Percentiles rank a stretch among this genome's conserved stretches.
phyloP scores from a whole-genome alignment of 2,329 filamentous ascomycete genomes.

The Phaeophleospora eucalypticola region DNA sequence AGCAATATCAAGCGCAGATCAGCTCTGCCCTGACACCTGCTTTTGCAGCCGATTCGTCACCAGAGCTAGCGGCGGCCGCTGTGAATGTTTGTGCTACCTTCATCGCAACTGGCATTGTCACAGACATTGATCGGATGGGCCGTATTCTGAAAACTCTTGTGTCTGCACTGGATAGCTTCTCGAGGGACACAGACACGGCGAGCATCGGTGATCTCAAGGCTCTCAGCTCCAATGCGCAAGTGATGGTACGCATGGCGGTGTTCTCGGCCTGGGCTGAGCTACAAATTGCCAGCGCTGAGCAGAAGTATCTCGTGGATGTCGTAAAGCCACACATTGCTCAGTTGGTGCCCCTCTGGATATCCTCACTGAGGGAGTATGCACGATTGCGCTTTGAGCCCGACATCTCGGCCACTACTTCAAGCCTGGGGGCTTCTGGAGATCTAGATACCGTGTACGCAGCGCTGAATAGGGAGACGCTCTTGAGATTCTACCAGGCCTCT shows the following conservation, averaged over 20 bases:
- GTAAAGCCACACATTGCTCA: slow-evolving; percentile 85
- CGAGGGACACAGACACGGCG: slow-evolving; percentile 70
- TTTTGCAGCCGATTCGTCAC: slow-evolving; percentile 91
- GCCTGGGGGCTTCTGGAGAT: slow-evolving; percentile 65
- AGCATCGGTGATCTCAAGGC: slow-evolving; percentile 90
- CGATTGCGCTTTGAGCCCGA: slow-evolving; percentile 92
- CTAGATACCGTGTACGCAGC: slow-evolving; percentile 93
- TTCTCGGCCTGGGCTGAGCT: slow-evolving; percentile 97
- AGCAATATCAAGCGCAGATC: slow-evolving; percentile 98
- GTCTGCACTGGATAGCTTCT: slow-evolving; percentile 86
- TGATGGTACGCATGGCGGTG: slow-evolving; percentile 97
- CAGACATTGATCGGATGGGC: slow-evolving; percentile 97
- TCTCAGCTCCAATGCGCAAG: slow-evolving; percentile 89
- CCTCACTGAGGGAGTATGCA: slow-evolving; percentile 89
- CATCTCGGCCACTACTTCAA: slow-evolving; percentile 83
- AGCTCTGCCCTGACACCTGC: slow-evolving; percentile 93
- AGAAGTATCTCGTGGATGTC: slow-evolving; percentile 82
- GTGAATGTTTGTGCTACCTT: slow-evolving; percentile 98
- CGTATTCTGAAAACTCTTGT: slow-evolving; percentile 92
- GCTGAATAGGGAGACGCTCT: slow-evolving; percentile 84
- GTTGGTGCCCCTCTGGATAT: slow-evolving; percentile 88
- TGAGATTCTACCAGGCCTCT: slow-evolving; percentile 94
- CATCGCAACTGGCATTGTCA: slow-evolving; percentile 94
- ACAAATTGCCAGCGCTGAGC: slow-evolving; percentile 90
- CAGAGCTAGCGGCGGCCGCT: slow-evolving; percentile 90